Percentiles rank a stretch among this genome's conserved stretches.
phyloP scores from a whole-genome alignment of 1,284 basidiomycete genomes.

The Ceratobasidium sp. region DNA sequence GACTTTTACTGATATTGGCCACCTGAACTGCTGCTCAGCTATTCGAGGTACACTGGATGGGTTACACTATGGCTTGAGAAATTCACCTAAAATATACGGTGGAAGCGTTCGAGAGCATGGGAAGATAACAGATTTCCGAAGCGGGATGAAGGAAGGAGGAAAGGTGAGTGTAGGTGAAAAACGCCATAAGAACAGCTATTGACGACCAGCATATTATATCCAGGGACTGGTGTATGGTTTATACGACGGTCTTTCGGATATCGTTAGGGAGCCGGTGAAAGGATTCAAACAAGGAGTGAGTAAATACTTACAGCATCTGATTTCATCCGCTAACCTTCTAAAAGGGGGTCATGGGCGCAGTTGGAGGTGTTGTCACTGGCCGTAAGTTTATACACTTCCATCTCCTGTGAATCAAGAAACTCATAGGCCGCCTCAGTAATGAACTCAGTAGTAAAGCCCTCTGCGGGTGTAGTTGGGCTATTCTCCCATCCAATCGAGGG shows the following conservation, averaged over 20 bases:
- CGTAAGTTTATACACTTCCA: slow-evolving; percentile 54
- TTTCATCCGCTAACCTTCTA: not conserved
- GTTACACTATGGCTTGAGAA: slow-evolving; percentile 61
- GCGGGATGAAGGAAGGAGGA: slow-evolving; percentile 61
- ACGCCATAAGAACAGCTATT: not conserved
- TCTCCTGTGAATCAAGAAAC: not conserved
- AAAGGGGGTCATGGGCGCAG: slow-evolving; percentile 57
- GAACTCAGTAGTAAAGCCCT: slow-evolving; percentile 17
- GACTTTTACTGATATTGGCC: too few relatives aligned
- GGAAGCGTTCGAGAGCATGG: slow-evolving; percentile 57
- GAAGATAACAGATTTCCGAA: slow-evolving; percentile 58
- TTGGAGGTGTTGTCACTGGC: slow-evolving; percentile 62
- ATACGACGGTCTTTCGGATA: slow-evolving; percentile 65
- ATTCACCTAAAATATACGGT: slow-evolving; percentile 60
- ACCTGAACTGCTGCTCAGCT: slow-evolving; percentile 52
- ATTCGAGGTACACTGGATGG: slow-evolving; percentile 58
- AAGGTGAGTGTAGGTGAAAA: slow-evolving; percentile 51
- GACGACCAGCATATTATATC: not conserved
- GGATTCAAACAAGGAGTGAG: slow-evolving; percentile 61
- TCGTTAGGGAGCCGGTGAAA: slow-evolving; percentile 61
- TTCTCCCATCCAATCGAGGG: slow-evolving; percentile 60
- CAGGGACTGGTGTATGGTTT: slow-evolving; percentile 57
- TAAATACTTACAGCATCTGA: not conserved
- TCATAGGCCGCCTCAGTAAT: slow-evolving; percentile 12
- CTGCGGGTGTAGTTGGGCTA: slow-evolving; percentile 57